These are phyloP conservation scores for Oryza coarctata DNA, from an alignment of 176 grass and related monocot genomes.

Conservation along the genomic window DNA sequence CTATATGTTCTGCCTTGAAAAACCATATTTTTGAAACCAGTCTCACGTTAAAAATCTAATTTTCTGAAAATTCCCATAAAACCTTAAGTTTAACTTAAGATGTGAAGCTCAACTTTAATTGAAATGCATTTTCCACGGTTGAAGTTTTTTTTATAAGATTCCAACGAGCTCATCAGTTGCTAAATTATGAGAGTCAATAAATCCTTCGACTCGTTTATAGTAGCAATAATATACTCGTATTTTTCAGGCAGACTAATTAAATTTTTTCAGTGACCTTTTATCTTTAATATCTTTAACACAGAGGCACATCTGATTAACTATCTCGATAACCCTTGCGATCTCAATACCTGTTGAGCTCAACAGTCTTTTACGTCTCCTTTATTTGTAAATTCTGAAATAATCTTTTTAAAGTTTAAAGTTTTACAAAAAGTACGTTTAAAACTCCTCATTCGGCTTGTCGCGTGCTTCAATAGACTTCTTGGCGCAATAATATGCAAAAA, in stretches of 20 bases:
- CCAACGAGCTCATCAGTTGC: constrained; percentile 1
- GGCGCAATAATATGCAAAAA: too few relatives aligned
- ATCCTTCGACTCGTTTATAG: constrained; percentile 8
- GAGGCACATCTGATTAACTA: not conserved
- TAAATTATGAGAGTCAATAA: not conserved
- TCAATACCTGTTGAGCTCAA: too few relatives aligned
- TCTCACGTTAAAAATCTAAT: not conserved
- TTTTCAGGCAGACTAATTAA: not conserved
- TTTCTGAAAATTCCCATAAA: not conserved
- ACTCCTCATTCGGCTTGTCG: too few relatives aligned
- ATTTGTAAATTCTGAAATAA: too few relatives aligned
- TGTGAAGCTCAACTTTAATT: not conserved
- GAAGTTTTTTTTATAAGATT: constrained; percentile 6
- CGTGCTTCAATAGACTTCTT: too few relatives aligned
- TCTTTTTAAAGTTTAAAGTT: too few relatives aligned
- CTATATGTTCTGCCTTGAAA: too few relatives aligned
- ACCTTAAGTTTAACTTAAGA: too few relatives aligned
- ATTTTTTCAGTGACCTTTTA: not conserved
- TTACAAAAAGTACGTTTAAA: too few relatives aligned
- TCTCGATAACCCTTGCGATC: not conserved
- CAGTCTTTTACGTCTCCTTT: too few relatives aligned
- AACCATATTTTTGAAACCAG: too few relatives aligned
- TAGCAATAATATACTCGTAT: not conserved
- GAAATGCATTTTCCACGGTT: not conserved
- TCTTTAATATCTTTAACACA: not conserved